These are phyloP conservation scores for Exophiala phaeomuriformis DNA, from an alignment of 2,329 filamentous ascomycete species.

Conservation along the genomic window DNA sequence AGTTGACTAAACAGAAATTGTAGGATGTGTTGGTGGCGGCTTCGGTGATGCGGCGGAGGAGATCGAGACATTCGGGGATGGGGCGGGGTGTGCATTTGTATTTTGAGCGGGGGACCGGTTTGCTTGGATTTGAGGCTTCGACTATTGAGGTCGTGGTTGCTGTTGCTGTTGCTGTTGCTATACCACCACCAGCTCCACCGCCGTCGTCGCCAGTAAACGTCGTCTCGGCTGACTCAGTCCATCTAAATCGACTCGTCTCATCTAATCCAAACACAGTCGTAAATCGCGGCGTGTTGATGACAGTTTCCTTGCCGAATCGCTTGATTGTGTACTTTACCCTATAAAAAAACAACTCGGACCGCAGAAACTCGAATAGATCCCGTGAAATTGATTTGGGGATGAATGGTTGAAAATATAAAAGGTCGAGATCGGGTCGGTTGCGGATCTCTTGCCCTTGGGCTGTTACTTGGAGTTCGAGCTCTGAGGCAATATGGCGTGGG, in stretches of 20 bases:
- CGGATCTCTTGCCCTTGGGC: constrained; percentile 54
- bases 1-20: constrained; percentile 77
- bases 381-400: constrained; percentile 51
- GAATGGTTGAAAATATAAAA: constrained; percentile 70
- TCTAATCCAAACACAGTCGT: constrained; percentile 57
- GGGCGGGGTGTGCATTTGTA: constrained; percentile 60
- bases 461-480: constrained; percentile 32
- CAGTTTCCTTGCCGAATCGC: constrained; percentile 54
- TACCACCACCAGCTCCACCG: neutral
- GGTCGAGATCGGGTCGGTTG: constrained; percentile 62
- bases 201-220: neutral
- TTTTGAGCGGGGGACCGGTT: constrained; percentile 39
- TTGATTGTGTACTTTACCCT: constrained; percentile 67
- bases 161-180: neutral
- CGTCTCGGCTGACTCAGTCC: too few relatives aligned
- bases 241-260: constrained; percentile 55
- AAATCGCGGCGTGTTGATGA: constrained; percentile 56
- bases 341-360: constrained; percentile 66
- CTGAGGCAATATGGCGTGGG: constrained; percentile 37
- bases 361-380: constrained; percentile 62
- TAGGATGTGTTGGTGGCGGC: constrained; percentile 58
- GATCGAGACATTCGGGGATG: constrained; percentile 61
- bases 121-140: constrained; percentile 28
- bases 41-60: constrained; percentile 57
- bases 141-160: neutral